Conservation (phyloP, 2,329 filamentous ascomycete genomes). For the Alternaria brassicicola region DNA sequence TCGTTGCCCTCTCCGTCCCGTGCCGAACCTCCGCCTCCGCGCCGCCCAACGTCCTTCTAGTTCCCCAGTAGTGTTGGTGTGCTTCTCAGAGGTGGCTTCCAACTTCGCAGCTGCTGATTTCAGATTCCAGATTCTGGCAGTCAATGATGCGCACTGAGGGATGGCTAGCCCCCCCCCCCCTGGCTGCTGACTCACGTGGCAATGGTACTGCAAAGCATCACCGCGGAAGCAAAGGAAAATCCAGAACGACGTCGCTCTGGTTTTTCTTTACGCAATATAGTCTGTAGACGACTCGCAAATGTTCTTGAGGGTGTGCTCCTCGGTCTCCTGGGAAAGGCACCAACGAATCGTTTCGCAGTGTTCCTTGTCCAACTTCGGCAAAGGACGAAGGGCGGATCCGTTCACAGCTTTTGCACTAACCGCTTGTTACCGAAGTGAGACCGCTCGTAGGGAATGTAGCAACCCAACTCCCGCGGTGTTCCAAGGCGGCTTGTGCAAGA, state of each 20-base stretch:
- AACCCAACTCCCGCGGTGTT: not conserved
- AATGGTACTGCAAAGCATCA: not conserved
- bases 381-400: not conserved
- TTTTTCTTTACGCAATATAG: not conserved
- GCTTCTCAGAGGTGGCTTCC: not conserved
- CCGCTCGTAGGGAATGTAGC: not conserved
- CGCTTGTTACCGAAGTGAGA: not conserved
- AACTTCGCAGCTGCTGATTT: not conserved
- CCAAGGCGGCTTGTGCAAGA: not conserved
- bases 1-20: slow-evolving; percentile 1
- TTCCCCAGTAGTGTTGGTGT: not conserved
- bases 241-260: not conserved
- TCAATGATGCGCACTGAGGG: not conserved
- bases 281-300: not conserved
- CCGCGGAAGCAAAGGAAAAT: not conserved
- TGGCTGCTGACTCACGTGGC: not conserved
- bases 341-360: not conserved
- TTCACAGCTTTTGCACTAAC: not conserved
- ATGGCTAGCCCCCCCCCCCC: not conserved
- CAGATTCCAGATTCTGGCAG: not conserved
- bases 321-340: not conserved
- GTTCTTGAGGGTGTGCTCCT: not conserved
- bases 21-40: slow-evolving; percentile 2
- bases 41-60: not conserved
- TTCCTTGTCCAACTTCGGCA: not conserved